A percentile compares a stretch with the other conserved stretches of the same genome.
These are phyloP conservation scores for Plantago major DNA, from an alignment of 257 asterid genomes.

Conservation along the genomic window DNA sequence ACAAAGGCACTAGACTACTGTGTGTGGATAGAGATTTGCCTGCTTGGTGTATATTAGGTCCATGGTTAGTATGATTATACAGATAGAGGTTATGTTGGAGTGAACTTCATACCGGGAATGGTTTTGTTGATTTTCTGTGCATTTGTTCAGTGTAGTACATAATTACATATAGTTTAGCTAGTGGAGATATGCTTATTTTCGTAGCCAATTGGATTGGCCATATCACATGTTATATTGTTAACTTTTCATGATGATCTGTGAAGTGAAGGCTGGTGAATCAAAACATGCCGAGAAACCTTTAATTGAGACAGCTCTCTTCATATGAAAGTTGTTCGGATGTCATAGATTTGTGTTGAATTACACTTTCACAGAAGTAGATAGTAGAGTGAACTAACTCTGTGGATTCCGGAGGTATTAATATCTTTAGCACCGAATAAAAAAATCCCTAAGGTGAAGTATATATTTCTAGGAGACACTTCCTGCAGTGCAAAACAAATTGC, in stretches of 20 bases:
- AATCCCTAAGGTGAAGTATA: neutral
- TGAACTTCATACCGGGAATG: neutral
- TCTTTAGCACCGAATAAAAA: neutral
- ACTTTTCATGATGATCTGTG: slow-evolving; percentile 1
- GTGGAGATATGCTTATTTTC: too few species aligned
- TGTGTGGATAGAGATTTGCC: neutral
- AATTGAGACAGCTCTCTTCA: too few species aligned
- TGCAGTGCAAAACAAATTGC: too few species aligned
- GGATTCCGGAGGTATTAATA: neutral
- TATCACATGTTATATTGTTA: slow-evolving; percentile 1
- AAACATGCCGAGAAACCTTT: too few species aligned
- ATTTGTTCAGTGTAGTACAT: neutral
- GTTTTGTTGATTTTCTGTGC: neutral
- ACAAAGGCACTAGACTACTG: too few species aligned
- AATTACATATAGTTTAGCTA: too few species aligned
- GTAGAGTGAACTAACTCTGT: neutral
- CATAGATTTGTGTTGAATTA: neutral
- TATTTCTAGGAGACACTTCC: too few species aligned
- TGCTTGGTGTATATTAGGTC: neutral
- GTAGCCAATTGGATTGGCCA: neutral
- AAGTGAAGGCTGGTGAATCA: too few species aligned
- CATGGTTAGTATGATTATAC: neutral
- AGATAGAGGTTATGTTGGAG: slow-evolving; percentile 4
- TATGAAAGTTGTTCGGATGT: too few species aligned
- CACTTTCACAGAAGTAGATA: neutral